phyloP scores from a whole-genome alignment of 2,329 filamentous ascomycete species.

The Cladobotryum protrusum region DNA sequence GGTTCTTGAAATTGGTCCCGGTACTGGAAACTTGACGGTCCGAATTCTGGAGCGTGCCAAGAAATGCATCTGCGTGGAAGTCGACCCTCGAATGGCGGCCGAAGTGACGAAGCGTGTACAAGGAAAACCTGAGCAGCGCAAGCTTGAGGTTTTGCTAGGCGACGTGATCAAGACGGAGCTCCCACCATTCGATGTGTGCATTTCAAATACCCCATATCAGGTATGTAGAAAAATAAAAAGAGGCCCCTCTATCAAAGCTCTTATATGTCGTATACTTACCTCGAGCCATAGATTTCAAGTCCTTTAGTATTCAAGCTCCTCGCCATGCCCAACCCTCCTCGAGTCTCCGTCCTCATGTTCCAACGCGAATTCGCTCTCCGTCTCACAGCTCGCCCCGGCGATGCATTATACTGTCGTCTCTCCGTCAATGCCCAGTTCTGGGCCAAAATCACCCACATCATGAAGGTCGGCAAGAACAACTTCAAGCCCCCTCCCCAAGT shows the following conservation, averaged over 20 bases:
- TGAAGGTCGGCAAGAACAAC: constrained; percentile 95
- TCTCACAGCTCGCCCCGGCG: constrained; percentile 79
- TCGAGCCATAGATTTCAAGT: constrained; percentile 62
- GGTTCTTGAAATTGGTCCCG: constrained; percentile 88
- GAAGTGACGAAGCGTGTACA: constrained; percentile 93
- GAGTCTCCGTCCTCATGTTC: constrained; percentile 88
- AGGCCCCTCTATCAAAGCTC: not conserved
- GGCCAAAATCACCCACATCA: constrained; percentile 60
- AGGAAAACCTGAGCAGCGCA: constrained; percentile 75
- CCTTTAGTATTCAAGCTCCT: constrained; percentile 89
- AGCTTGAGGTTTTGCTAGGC: constrained; percentile 80
- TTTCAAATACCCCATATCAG: constrained; percentile 61
- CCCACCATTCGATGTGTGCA: constrained; percentile 73
- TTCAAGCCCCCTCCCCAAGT: constrained; percentile 93
- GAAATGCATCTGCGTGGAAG: constrained; percentile 75
- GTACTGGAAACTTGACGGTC: constrained; percentile 83
- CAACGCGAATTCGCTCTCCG: constrained; percentile 92
- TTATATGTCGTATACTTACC: not conserved
- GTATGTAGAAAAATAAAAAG: constrained; percentile 26
- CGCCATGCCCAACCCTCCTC: constrained; percentile 71
- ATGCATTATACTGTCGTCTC: constrained; percentile 84
- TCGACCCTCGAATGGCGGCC: constrained; percentile 94
- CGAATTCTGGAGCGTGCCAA: constrained; percentile 84
- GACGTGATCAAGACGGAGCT: constrained; percentile 81
- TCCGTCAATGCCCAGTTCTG: constrained; percentile 92